Conservation (phyloP, 805 yeast genomes). For the Metschnikowia borealis region DNA sequence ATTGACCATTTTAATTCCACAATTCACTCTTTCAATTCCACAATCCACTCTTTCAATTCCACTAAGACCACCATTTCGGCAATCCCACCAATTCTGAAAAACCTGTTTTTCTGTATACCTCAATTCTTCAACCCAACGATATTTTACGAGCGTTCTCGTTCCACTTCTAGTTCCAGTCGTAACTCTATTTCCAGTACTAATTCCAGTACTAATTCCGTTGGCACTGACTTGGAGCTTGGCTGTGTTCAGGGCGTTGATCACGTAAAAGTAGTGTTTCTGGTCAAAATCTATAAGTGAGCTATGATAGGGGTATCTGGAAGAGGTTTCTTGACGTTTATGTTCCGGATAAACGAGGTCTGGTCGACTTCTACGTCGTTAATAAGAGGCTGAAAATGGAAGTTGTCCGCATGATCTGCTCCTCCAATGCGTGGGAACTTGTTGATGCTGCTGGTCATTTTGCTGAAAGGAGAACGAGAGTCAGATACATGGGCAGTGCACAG, state of each 20-base stretch:
- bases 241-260: constrained; percentile 26
- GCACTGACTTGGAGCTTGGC: constrained; percentile 39
- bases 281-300: constrained; percentile 30
- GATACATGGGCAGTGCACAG: constrained; percentile 7
- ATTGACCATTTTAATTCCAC: too few species aligned
- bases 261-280: constrained; percentile 26
- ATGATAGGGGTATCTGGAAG: constrained; percentile 5
- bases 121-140: too few species aligned
- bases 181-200: too few species aligned
- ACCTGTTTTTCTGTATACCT: too few species aligned
- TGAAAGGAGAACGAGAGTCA: constrained; percentile 25
- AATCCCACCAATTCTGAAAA: too few species aligned
- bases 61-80: too few species aligned
- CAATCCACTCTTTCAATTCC: too few species aligned
- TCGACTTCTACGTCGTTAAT: constrained; percentile 1
- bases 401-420: background rate
- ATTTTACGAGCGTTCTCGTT: too few species aligned
- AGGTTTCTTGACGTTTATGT: constrained; percentile 2
- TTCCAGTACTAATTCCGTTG: too few species aligned
- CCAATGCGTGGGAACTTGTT: constrained; percentile 24
- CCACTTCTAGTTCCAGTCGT: too few species aligned
- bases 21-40: too few species aligned
- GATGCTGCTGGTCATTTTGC: constrained; percentile 32
- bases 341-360: background rate
- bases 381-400: constrained; percentile 5